Percentiles rank a stretch among this genome's conserved stretches.
Conservation (phyloP, 23 red algal species). For the Gracilaria domingensis region DNA sequence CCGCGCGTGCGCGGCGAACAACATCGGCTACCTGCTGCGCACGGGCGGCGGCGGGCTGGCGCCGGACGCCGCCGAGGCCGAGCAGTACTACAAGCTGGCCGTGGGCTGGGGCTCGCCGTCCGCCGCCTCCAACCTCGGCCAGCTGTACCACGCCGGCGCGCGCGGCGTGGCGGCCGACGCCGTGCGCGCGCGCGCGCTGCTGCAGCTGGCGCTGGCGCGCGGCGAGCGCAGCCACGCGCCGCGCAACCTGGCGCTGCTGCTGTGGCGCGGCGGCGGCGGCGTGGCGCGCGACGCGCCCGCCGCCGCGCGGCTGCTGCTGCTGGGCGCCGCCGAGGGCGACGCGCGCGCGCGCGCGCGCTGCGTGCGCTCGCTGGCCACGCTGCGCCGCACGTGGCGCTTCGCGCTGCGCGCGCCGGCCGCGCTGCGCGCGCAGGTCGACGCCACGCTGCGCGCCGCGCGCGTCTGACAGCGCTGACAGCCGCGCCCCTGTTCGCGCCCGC, state of each 20-base stretch:
- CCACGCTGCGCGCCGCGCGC: neutral
- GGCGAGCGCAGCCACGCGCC: conserved; percentile 62
- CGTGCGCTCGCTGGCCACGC: neutral
- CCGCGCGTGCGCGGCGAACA: conserved; percentile 58
- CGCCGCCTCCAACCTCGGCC: conserved; percentile 18
- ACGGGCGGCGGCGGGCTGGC: neutral
- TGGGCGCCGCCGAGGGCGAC: conserved; percentile 28
- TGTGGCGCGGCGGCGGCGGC: conserved; percentile 20
- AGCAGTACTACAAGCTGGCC: conserved; percentile 50
- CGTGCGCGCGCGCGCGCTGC: conserved; percentile 25
- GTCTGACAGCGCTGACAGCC: neutral
- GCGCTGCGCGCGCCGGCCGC: neutral
- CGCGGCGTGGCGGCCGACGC: neutral
- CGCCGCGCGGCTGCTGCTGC: conserved; percentile 32
- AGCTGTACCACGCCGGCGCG: conserved; percentile 9
- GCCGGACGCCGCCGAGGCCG: conserved; percentile 24
- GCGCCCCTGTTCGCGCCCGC: neutral
- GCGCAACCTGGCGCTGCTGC: conserved; percentile 54
- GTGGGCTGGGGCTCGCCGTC: conserved; percentile 46
- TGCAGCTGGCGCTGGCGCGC: conserved; percentile 54
- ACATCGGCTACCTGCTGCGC: conserved; percentile 52
- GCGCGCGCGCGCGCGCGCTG: neutral
- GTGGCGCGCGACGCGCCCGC: neutral
- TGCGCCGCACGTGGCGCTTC: conserved; percentile 48
- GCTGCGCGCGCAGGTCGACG: conserved; percentile 9